Evolutionary conservation across 75 land plant species (phyloP).

Genomic region (Sequoiadendron giganteum): DNA sequence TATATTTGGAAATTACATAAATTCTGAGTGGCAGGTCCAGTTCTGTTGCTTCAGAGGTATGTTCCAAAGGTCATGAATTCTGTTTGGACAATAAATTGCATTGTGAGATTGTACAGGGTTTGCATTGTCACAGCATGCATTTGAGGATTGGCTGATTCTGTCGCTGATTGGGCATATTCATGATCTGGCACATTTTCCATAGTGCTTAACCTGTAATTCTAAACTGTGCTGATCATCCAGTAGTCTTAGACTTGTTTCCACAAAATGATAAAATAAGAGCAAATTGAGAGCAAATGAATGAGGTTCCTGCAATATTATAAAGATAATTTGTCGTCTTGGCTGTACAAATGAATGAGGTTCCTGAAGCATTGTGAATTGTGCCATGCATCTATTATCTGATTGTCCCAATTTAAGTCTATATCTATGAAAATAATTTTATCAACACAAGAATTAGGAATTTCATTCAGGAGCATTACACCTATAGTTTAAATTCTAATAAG

Average conservation of each 20-base stretch:
- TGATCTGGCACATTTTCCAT: not conserved
- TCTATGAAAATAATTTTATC: not conserved
- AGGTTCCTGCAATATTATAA: not conserved
- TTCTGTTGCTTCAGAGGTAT: not conserved
- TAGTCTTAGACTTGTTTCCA: not conserved
- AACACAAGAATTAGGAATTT: not conserved
- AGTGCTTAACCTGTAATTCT: not conserved
- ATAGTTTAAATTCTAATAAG: not conserved
- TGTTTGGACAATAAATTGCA: not conserved
- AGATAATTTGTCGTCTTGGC: not conserved
- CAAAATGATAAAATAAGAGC: not conserved
- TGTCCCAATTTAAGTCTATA: too few species aligned
- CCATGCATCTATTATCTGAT: not conserved
- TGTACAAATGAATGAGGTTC: not conserved
- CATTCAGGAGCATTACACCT: not conserved
- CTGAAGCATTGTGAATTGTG: not conserved
- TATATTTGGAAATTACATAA: not conserved
- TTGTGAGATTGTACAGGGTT: not conserved
- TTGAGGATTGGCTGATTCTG: constrained; percentile 7
- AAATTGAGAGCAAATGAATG: not conserved
- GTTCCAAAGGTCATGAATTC: not conserved
- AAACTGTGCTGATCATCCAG: not conserved
- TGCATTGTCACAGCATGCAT: not conserved
- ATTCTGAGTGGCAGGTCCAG: not conserved
- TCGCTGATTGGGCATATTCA: not conserved